Percentiles rank a stretch among this genome's conserved stretches.
Evolutionary conservation across 164 flowering plant species (phyloP).

Genomic region (Magnolia officinalis): DNA sequence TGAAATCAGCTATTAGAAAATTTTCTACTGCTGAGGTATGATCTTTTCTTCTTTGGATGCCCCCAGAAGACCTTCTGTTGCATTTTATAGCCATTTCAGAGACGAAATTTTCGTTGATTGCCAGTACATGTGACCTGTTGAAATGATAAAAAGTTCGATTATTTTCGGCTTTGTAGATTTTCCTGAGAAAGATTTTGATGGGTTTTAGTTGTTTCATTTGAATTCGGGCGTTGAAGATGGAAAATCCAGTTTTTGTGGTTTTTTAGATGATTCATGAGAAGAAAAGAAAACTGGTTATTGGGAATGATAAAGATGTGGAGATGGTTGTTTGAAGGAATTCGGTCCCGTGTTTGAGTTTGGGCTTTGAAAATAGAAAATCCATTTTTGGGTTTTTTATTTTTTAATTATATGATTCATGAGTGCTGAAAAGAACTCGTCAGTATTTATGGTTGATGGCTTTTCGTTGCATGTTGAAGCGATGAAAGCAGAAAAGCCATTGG

Average conservation of each 20-base stretch:
- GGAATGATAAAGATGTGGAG: neutral
- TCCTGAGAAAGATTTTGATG: neutral
- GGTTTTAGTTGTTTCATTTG: neutral
- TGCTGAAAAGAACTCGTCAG: neutral
- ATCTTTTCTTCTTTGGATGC: neutral
- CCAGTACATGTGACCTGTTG: neutral
- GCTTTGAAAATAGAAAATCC: neutral
- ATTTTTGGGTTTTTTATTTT: neutral
- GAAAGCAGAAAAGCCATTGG: neutral
- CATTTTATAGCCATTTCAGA: neutral
- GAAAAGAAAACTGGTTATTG: neutral
- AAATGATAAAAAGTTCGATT: neutral
- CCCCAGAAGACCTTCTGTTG: no score
- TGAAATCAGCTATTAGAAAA: neutral
- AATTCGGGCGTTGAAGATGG: neutral
- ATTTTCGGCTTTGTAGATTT: neutral
- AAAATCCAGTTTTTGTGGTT: neutral
- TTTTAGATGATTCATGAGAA: neutral
- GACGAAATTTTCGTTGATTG: neutral
- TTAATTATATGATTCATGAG: neutral
- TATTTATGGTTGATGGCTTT: neutral
- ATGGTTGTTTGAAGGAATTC: neutral
- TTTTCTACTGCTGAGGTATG: neutral
- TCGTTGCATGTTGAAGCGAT: neutral
- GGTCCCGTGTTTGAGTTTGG: neutral